Evolutionary conservation across 352 stramenopile genomes (phyloP), one percentile per base, ranked within the genome.

Genomic region (Phytophthora uliginosa): DNA sequence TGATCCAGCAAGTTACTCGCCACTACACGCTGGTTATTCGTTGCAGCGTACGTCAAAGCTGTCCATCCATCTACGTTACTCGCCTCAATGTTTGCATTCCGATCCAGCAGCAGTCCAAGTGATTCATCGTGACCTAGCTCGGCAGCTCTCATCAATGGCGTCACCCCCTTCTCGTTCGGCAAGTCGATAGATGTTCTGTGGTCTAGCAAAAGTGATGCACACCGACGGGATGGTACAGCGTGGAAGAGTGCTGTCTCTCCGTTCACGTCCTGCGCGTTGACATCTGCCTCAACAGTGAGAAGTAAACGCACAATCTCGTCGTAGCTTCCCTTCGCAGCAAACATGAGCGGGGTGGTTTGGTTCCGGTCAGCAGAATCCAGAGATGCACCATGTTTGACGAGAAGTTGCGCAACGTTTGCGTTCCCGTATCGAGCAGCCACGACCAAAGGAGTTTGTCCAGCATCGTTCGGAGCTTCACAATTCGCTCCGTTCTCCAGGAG

Each of bases 61-160:
- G 52, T 15, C 51, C 51, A 57, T 2, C 54, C 54, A 12, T 61
- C 31, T 50, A 33, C 20, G 5, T 45, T 48, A 17, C 31, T 12
- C 2, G 31, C 6, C 18, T n/a, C 18, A 50, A 60, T 31, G n/a
- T 48, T 60, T 7, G 54, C 54, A 5, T 47, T 28, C 9, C 33
- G 31, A n/a, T 33, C n/a, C 17, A 50, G 33, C 15, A 61, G 54
- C 4, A 36, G 33, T 24, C 13, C 5, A 12, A 61, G 4, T 3
- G 34, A n/a, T n/a, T n/a, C 2, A 10, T 28, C 12, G 33, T 28
- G 20, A 28, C 54, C 54, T 60, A 18, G 9, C 5, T 48, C 28
- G 36, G 33, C 33, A n/a, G 54, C 54, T 47, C 33, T 47, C 54
- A 60, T 60, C 31, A 60, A 47, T 10, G 54, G 9, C 3, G 54